Base-by-base conservation (phyloP, 2,329 filamentous ascomycete species). In the Botrytis pseudocinerea region DNA sequence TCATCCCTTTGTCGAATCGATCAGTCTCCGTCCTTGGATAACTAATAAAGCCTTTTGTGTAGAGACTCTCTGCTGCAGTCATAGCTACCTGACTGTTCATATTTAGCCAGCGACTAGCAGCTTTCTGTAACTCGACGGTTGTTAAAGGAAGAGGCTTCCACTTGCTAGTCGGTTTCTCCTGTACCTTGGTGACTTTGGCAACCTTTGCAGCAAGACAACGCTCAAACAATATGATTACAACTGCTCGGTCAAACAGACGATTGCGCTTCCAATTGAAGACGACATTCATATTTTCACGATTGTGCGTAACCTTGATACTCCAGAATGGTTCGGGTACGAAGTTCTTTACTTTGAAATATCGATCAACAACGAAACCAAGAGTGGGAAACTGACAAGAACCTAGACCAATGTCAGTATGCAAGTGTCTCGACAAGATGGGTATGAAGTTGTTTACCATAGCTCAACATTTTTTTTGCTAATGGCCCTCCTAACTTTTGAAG, bases 21-120 rank as follows among this genome's bases (percentile, higher is more conserved):
- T 99, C 96, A 0, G 96, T 99, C 82, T 99, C 96, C 0, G 96
- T 99, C 82, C 96, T 91, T 1, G 96, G 96, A 82, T 99, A 99
- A 82, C 95, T 98, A 82, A 99, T 97, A 83, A 95, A 98, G 0
- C 96, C 96, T 82, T 92, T 94, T 65, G 94, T 95, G 84, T 99
- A 99, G 2, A 99, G 88, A 8, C 86, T 85, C 82, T 99, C 96
- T 7, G 96, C 96, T 38, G 92, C 86, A 66, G 87, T 91, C 95
- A 99, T 98, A 62, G 97, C 93, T 74, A 92, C 88, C 78, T 97
- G 92, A 83, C 95, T 95, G 76, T 91, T 94, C 90, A 99, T 93
- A n/a, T 90, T 90, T 38, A 99, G 87, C 79, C 97, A 94, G 42
- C 91, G 88, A 76, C 93, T 97, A 20, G 96, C 95, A 83, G 95